Evolutionary conservation across 305 asterid genomes (phyloP).

Genomic region (Striga hermonthica): DNA sequence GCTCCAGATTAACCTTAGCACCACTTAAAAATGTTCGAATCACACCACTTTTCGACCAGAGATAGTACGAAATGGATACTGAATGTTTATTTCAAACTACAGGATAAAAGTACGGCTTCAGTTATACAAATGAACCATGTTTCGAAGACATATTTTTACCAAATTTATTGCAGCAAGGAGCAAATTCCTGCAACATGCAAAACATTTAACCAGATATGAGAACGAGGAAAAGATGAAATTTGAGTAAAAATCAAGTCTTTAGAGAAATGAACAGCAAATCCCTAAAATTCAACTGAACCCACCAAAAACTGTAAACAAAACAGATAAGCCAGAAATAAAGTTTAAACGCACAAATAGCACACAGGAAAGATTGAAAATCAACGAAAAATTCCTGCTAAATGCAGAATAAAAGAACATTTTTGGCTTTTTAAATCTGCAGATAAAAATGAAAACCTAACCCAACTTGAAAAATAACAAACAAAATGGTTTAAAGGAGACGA

Average conservation of each 20-base stretch:
- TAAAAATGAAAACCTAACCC: conserved; percentile 4
- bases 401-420: not conserved
- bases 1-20: not conserved
- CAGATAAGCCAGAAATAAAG: conserved; percentile 3
- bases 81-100: not conserved
- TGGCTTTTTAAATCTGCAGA: not conserved
- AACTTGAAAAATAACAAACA: conserved; percentile 5
- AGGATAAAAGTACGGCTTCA: not conserved
- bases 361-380: not conserved
- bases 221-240: not conserved
- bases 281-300: conserved; percentile 35
- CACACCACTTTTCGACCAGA: not conserved
- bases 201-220: conserved; percentile 7
- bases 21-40: not conserved
- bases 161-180: not conserved
- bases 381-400: not conserved
- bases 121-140: conserved; percentile 9
- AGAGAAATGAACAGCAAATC: conserved; percentile 20
- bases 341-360: not conserved
- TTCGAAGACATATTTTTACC: conserved; percentile 14
- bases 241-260: conserved; percentile 14
- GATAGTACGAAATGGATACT: not conserved
- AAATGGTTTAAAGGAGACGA: not conserved
- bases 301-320: conserved; percentile 15
- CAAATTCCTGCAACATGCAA: conserved; percentile 39